phyloP scores from a whole-genome alignment of 140 eudicot genomes.

The Senecio squalidus region DNA sequence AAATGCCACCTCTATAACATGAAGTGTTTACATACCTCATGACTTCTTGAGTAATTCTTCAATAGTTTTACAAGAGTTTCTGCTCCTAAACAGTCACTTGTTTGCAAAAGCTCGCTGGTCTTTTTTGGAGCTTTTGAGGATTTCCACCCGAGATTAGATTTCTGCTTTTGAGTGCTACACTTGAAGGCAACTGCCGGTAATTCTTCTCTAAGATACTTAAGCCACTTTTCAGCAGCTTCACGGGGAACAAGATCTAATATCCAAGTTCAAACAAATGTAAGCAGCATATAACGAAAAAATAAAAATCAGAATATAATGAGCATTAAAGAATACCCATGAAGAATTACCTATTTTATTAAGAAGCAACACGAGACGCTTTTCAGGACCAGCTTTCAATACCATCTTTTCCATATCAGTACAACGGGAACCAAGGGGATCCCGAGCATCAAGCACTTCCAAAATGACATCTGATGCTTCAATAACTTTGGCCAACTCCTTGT shows the following conservation, averaged over 20 bases:
- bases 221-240: constrained; percentile 97
- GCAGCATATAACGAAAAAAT: not conserved
- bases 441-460: constrained; percentile 95
- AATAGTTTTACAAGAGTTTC: constrained; percentile 76
- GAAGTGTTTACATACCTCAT: constrained; percentile 37
- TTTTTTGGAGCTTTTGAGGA: constrained; percentile 44
- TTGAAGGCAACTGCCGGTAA: constrained; percentile 90
- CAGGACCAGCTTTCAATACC: constrained; percentile 75
- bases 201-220: constrained; percentile 89
- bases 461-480: constrained; percentile 97
- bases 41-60: constrained; percentile 88
- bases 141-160: constrained; percentile 83
- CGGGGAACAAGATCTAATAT: constrained; percentile 88
- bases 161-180: constrained; percentile 95
- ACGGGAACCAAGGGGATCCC: constrained; percentile 93
- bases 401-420: constrained; percentile 88
- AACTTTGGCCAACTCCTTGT: constrained; percentile 91
- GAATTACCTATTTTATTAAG: constrained; percentile 85
- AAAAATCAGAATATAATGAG: not conserved
- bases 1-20: not conserved
- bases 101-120: constrained; percentile 50
- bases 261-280: constrained; percentile 1
- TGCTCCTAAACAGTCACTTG: constrained; percentile 96
- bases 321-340: not conserved
- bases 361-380: constrained; percentile 81